Evolutionary conservation across 2,329 filamentous ascomycete species (phyloP).

Genomic region (Trichoderma sp.): DNA sequence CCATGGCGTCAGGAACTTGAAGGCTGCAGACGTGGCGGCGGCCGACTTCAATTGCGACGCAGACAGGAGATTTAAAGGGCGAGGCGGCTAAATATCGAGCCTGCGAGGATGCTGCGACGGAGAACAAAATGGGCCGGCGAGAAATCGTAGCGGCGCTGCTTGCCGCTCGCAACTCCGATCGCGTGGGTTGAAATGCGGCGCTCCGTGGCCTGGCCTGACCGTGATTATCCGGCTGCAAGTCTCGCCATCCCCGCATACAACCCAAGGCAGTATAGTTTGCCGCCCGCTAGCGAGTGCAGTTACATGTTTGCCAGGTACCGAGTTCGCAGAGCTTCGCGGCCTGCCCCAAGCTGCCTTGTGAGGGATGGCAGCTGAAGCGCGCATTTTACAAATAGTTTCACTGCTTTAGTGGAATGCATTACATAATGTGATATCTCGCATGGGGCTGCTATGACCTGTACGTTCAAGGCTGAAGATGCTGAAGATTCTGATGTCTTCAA

Average conservation of each 20-base stretch:
- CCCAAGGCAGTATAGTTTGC: not conserved
- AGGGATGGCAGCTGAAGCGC: not conserved
- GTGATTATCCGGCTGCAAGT: conserved; percentile 29
- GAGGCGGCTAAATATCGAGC: not conserved
- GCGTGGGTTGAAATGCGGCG: conserved; percentile 14
- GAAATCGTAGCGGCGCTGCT: conserved; percentile 9
- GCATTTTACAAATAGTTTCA: not conserved
- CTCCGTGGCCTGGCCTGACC: conserved; percentile 29
- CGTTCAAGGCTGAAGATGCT: not conserved
- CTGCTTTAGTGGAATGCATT: not conserved
- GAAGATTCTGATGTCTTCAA: not conserved
- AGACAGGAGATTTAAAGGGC: not conserved
- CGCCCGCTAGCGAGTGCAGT: not conserved
- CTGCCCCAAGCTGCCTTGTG: not conserved
- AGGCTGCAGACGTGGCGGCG: not conserved
- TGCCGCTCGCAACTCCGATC: conserved; percentile 9
- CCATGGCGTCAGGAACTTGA: conserved; percentile 42
- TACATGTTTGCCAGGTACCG: not conserved
- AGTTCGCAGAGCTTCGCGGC: not conserved
- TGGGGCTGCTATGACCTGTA: not conserved
- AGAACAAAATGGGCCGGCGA: not conserved
- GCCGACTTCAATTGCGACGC: not conserved
- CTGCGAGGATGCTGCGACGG: conserved; percentile 14
- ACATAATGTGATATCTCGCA: not conserved
- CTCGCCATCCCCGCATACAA: conserved; percentile 21